phyloP scores from a whole-genome alignment of 2,329 filamentous ascomycete species.

The Colletotrichum higginsianum region DNA sequence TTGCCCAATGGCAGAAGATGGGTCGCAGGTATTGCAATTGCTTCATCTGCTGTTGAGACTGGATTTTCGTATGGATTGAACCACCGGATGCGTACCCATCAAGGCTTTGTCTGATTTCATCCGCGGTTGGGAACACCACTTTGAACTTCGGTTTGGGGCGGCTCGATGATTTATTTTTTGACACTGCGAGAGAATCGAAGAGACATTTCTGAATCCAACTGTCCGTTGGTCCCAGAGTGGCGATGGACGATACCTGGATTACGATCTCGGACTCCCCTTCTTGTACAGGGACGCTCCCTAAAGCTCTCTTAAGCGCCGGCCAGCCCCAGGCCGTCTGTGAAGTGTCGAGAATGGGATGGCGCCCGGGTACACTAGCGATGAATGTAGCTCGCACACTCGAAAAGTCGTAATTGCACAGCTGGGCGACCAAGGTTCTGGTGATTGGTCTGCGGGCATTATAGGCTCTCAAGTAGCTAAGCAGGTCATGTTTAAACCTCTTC shows the following conservation, averaged over 20 bases:
- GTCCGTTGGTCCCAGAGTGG: conserved; percentile 79
- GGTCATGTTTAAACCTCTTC: conserved; percentile 79
- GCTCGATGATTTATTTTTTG: conserved; percentile 44
- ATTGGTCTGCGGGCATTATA: conserved; percentile 74
- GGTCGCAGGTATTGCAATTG: conserved; percentile 82
- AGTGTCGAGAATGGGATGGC: conserved; percentile 65
- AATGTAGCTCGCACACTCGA: conserved; percentile 77
- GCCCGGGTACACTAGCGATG: conserved; percentile 84
- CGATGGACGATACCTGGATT: conserved; percentile 84
- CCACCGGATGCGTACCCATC: conserved; percentile 84
- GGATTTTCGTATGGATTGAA: conserved; percentile 86
- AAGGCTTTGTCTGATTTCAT: conserved; percentile 82
- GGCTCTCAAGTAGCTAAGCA: conserved; percentile 79
- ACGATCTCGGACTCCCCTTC: conserved; percentile 64
- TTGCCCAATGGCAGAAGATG: conserved; percentile 82
- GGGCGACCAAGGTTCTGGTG: conserved; percentile 68
- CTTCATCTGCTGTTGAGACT: conserved; percentile 78
- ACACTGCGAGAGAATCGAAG: conserved; percentile 64
- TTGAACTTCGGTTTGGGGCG: conserved; percentile 68
- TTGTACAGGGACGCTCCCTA: conserved; percentile 68
- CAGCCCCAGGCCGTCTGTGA: conserved; percentile 81
- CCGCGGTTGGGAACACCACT: conserved; percentile 84
- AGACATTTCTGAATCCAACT: conserved; percentile 80
- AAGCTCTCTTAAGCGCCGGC: conserved; percentile 74
- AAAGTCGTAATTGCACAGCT: conserved; percentile 79